Evolutionary conservation across 306 rosid species (phyloP).

Genomic region (Acacia acuminata): DNA sequence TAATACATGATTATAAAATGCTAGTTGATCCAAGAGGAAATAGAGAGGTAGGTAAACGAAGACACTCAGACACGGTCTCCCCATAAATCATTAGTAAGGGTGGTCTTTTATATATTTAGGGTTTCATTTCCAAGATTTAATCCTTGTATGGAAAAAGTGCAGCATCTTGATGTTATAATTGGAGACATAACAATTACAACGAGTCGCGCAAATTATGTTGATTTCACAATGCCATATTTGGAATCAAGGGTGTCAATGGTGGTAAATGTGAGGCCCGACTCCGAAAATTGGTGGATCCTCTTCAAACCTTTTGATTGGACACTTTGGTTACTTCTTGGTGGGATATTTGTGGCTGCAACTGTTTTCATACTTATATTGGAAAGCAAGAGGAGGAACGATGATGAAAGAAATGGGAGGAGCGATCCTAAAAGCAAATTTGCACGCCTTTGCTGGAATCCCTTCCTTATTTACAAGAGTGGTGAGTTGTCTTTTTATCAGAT

Average conservation of each 20-base stretch:
- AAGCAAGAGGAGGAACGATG: background rate
- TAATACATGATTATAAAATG: too few relatives aligned
- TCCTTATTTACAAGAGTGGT: background rate
- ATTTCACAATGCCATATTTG: background rate
- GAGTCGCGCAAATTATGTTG: background rate
- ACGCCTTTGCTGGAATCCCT: background rate
- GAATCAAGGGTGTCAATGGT: background rate
- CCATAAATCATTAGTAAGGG: background rate
- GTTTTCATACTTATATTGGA: background rate
- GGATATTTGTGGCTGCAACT: background rate
- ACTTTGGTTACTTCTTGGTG: background rate
- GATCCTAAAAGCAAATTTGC: background rate
- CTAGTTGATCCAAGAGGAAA: too few relatives aligned
- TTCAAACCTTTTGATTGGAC: background rate
- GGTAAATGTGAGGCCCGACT: background rate
- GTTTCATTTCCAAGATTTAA: background rate
- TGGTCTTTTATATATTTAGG: background rate
- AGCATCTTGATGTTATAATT: background rate
- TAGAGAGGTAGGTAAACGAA: too few relatives aligned
- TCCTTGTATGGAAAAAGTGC: background rate
- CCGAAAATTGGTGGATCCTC: background rate
- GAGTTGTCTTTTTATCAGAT: background rate
- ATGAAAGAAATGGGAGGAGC: too few relatives aligned
- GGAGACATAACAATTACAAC: background rate
- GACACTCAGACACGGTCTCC: too few relatives aligned